Evolutionary conservation across 768 basidiomycete genomes (phyloP).

Genomic region (Psilocybe cubensis): DNA sequence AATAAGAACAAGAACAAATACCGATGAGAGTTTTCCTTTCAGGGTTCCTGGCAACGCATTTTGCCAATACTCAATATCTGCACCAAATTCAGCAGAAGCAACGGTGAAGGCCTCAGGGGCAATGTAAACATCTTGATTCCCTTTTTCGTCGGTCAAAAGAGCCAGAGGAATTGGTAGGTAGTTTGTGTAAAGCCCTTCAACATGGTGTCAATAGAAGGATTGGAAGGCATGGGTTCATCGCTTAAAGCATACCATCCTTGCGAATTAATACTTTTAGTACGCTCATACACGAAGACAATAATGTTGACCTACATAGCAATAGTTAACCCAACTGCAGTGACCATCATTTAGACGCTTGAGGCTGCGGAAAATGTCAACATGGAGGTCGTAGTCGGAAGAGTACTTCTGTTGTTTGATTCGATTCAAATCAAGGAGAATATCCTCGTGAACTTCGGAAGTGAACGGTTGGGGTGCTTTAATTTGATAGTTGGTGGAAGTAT

Average conservation of each 20-base stretch:
- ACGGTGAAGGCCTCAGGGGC: slow-evolving; percentile 58
- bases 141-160: slow-evolving; percentile 45
- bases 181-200: slow-evolving; percentile 44
- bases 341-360: slow-evolving; percentile 61
- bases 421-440: slow-evolving; percentile 52
- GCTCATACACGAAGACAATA: not conserved
- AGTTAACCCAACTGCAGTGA: slow-evolving; percentile 56
- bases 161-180: slow-evolving; percentile 56
- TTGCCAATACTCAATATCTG: slow-evolving; percentile 59
- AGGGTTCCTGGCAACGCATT: slow-evolving; percentile 50
- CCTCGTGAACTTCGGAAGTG: slow-evolving; percentile 55
- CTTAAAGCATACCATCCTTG: slow-evolving; percentile 40
- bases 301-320: slow-evolving; percentile 42
- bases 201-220: not conserved
- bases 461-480: slow-evolving; percentile 56
- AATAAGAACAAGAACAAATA: not conserved
- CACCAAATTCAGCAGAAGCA: slow-evolving; percentile 53
- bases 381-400: slow-evolving; percentile 55
- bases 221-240: not conserved
- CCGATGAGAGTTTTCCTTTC: slow-evolving; percentile 51
- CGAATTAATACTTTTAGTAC: not conserved
- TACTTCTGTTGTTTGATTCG: slow-evolving; percentile 49
- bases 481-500: slow-evolving; percentile 65
- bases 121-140: slow-evolving; percentile 52
- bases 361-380: slow-evolving; percentile 55